phyloP scores from a whole-genome alignment of 805 yeast species.

The Metschnikowia sp. region DNA sequence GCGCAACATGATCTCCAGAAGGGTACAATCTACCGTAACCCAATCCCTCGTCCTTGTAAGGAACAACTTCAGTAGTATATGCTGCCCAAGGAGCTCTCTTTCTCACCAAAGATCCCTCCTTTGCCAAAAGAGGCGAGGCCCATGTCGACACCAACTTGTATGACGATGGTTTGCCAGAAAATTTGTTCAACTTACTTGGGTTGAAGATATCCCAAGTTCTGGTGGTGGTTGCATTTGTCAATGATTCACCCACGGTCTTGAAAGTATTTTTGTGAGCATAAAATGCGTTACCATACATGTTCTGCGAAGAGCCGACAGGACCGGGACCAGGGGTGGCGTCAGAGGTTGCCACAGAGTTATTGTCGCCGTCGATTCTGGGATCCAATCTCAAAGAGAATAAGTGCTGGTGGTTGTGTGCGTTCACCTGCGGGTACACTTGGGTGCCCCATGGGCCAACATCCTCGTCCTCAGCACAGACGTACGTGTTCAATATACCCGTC shows the following conservation, averaged over 20 bases:
- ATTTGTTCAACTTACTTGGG: slow-evolving; percentile 61
- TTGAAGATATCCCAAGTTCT: slow-evolving; percentile 79
- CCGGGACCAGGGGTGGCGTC: slow-evolving; percentile 61
- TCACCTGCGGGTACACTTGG: slow-evolving; percentile 71
- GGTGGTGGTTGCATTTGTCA: slow-evolving; percentile 60
- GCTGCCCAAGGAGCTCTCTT: slow-evolving; percentile 85
- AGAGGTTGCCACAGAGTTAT: slow-evolving; percentile 65
- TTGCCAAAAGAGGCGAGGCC: slow-evolving; percentile 70
- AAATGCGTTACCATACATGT: slow-evolving; percentile 78
- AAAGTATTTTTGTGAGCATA: slow-evolving; percentile 60
- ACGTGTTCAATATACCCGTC: slow-evolving; percentile 81
- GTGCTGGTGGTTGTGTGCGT: slow-evolving; percentile 87
- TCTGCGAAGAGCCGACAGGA: slow-evolving; percentile 64
- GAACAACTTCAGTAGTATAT: slow-evolving; percentile 63
- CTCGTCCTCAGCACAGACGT: slow-evolving; percentile 60
- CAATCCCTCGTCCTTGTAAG: slow-evolving; percentile 53
- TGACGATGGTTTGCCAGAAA: slow-evolving; percentile 72
- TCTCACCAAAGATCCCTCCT: slow-evolving; percentile 67
- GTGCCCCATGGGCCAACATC: slow-evolving; percentile 77
- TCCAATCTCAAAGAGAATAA: slow-evolving; percentile 73
- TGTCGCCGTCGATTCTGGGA: slow-evolving; percentile 79
- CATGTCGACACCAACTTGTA: slow-evolving; percentile 75
- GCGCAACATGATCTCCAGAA: slow-evolving; percentile 76
- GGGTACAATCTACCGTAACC: slow-evolving; percentile 67
- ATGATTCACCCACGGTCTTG: slow-evolving; percentile 64